A percentile compares a stretch with the other conserved stretches of the same genome.
These are phyloP conservation scores for Nymphaea thermarum DNA, from an alignment of 164 flowering plant species.

Conservation along the genomic window DNA sequence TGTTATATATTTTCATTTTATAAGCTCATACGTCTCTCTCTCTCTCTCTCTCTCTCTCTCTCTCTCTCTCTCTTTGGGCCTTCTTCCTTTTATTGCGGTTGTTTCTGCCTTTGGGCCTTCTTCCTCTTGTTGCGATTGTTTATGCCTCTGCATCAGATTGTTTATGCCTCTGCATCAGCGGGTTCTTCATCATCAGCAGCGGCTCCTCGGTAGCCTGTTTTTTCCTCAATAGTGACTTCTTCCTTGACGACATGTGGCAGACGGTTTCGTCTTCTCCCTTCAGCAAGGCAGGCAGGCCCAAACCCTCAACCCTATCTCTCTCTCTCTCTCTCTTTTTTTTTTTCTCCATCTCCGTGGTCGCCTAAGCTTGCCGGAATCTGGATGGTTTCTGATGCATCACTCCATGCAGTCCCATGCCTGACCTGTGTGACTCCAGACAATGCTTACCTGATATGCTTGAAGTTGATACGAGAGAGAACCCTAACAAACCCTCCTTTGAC, in stretches of 20 bases:
- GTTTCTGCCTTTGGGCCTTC: no score
- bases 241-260: background rate
- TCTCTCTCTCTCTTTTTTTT: background rate
- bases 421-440: background rate
- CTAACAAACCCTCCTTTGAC: slow-evolving; percentile 5
- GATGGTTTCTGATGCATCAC: slow-evolving; percentile 1
- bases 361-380: background rate
- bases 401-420: slow-evolving; percentile 2
- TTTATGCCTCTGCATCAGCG: no score
- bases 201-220: no score
- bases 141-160: no score
- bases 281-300: slow-evolving; percentile 15
- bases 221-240: no score
- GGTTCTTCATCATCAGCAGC: no score
- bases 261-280: slow-evolving; percentile 11
- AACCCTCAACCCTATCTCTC: slow-evolving; percentile 1
- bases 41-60: no score
- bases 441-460: background rate
- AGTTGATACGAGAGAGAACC: slow-evolving; percentile 25
- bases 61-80: no score
- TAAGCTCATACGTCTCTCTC: no score
- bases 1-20: no score
- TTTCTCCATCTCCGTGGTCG: background rate
- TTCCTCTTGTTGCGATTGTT: no score
- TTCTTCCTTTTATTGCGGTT: no score